These are phyloP conservation scores for Phytopythium chamaehyphon DNA, from an alignment of 352 stramenopile species.

Conservation along the genomic window DNA sequence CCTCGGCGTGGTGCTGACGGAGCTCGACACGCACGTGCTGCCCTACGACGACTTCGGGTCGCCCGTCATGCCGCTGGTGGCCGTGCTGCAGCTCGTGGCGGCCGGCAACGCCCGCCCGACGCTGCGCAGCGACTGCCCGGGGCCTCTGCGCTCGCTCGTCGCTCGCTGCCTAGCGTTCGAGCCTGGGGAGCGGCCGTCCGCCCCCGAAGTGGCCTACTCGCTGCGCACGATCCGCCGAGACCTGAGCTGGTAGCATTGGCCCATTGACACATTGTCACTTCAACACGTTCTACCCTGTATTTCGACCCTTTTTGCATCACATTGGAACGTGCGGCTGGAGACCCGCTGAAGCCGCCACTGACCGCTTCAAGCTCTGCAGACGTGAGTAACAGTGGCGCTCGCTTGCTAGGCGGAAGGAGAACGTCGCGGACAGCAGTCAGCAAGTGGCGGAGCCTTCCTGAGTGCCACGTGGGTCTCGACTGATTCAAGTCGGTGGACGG, in stretches of 20 bases:
- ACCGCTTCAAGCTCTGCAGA: too few species aligned
- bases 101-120: constrained; percentile 9
- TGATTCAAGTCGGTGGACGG: too few species aligned
- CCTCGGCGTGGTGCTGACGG: constrained; percentile 18
- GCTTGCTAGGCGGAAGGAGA: too few species aligned
- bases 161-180: constrained; percentile 18
- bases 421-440: too few species aligned
- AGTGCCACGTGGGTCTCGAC: too few species aligned
- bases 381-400: too few species aligned
- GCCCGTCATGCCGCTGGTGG: constrained; percentile 10
- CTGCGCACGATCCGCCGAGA: constrained; percentile 14
- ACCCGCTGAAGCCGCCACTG: too few species aligned
- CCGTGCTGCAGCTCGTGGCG: constrained; percentile 15
- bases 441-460: too few species aligned
- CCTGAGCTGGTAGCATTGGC: not conserved
- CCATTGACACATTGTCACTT: too few species aligned
- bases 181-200: constrained; percentile 16
- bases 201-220: constrained; percentile 27
- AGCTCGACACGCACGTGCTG: constrained; percentile 29
- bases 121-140: constrained; percentile 5
- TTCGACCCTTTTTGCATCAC: too few species aligned
- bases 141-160: not conserved
- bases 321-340: too few species aligned
- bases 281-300: not conserved
- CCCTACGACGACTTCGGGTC: constrained; percentile 10